Percentiles rank a stretch among this genome's conserved stretches.
Evolutionary conservation across 805 yeast species (phyloP).

Genomic region (Schwanniomyces occidentalis): DNA sequence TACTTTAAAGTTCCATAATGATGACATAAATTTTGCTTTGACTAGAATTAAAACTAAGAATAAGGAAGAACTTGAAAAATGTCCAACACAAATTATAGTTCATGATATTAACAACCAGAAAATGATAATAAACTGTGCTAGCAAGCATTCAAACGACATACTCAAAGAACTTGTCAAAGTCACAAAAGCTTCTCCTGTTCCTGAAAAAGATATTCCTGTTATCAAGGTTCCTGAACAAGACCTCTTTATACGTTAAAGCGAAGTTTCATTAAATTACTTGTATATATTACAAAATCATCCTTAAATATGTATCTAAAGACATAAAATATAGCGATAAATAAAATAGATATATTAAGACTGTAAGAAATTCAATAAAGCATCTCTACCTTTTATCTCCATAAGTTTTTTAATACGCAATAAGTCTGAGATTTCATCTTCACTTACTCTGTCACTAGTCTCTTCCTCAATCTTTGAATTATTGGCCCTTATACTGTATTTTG

Average conservation of each 20-base stretch:
- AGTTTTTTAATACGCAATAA: conserved; percentile 57
- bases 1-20: conserved; percentile 79
- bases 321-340: conserved; percentile 28
- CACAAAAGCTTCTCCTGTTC: conserved; percentile 54
- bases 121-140: conserved; percentile 53
- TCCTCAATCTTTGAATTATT: conserved; percentile 11
- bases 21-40: conserved; percentile 62
- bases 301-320: conserved; percentile 2
- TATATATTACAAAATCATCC: conserved; percentile 5
- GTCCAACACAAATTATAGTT: conserved; percentile 49
- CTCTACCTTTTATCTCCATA: conserved; percentile 69
- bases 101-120: conserved; percentile 36
- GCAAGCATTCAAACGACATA: conserved; percentile 51
- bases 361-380: conserved; percentile 60
- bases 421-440: conserved; percentile 46
- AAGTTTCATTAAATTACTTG: conserved; percentile 2
- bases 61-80: conserved; percentile 41
- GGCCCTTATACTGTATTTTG: conserved; percentile 10
- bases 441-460: conserved; percentile 5
- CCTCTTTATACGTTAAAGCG: neutral
- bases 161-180: conserved; percentile 53
- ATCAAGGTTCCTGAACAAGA: conserved; percentile 8
- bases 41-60: conserved; percentile 48
- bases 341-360: conserved; percentile 18
- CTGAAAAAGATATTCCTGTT: conserved; percentile 44